Evolutionary conservation across 129 eudicot species (phyloP).

Genomic region (Pulicaria dysenterica): DNA sequence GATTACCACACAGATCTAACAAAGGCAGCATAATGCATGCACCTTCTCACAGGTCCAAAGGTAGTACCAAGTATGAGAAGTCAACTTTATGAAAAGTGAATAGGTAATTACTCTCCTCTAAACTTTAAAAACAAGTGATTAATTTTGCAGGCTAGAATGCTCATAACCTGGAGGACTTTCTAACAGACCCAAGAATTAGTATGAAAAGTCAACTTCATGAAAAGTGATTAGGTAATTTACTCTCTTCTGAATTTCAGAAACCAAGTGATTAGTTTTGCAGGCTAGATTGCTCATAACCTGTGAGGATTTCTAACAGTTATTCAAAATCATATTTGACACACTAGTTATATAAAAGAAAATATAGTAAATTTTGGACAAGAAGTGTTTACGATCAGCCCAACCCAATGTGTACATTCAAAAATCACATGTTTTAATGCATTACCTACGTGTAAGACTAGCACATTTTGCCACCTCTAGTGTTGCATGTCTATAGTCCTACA

Average conservation of each 20-base stretch:
- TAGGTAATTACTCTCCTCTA: neutral
- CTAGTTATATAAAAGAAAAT: neutral
- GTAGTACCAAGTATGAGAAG: neutral
- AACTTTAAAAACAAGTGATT: slow-evolving; percentile 8
- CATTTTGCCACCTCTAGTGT: neutral
- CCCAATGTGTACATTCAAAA: neutral
- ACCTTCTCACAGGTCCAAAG: slow-evolving; percentile 20
- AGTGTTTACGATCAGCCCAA: neutral
- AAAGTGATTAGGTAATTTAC: neutral
- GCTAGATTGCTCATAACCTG: too few relatives aligned
- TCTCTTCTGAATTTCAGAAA: too few relatives aligned
- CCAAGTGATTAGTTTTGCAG: too few relatives aligned
- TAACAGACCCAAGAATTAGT: neutral
- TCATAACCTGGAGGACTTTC: neutral
- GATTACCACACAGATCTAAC: slow-evolving; percentile 18
- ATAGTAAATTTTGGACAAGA: neutral
- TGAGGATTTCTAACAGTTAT: too few relatives aligned
- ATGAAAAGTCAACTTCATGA: neutral
- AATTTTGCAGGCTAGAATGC: neutral
- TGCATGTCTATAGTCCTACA: slow-evolving; percentile 1
- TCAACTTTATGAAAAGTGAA: slow-evolving; percentile 7
- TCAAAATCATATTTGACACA: neutral
- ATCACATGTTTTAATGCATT: neutral
- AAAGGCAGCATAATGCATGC: slow-evolving; percentile 14
- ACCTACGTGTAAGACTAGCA: too few relatives aligned